These are phyloP conservation scores for Dillenia suffruticosa DNA, from an alignment of 164 flowering plant species.

Conservation along the genomic window DNA sequence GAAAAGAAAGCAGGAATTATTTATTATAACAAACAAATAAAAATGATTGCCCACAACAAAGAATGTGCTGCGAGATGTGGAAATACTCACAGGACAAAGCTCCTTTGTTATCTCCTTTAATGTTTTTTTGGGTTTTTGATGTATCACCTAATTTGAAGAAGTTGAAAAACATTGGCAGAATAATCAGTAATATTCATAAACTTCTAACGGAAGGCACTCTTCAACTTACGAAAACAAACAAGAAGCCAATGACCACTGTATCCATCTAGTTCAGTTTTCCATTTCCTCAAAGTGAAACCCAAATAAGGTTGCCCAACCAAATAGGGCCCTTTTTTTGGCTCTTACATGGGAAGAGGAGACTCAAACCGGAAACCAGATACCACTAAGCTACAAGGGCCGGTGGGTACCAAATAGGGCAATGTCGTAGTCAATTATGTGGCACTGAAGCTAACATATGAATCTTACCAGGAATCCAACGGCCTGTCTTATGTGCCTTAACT, in stretches of 20 bases:
- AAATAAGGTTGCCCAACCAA: too few species aligned
- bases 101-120: slow-evolving; percentile 86
- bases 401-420: too few species aligned
- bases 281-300: too few species aligned
- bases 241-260: too few species aligned
- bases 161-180: background rate
- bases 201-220: too few species aligned
- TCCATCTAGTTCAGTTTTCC: too few species aligned
- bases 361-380: too few species aligned
- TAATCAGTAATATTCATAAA: background rate
- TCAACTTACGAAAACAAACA: too few species aligned
- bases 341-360: too few species aligned
- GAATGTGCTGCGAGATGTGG: background rate
- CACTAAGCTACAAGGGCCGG: too few species aligned
- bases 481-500: slow-evolving; percentile 91
- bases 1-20: slow-evolving; percentile 13
- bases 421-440: too few species aligned
- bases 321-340: too few species aligned
- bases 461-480: slow-evolving; percentile 96
- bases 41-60: background rate
- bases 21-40: slow-evolving; percentile 1
- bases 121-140: slow-evolving; percentile 92
- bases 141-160: slow-evolving; percentile 66
- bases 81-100: slow-evolving; percentile 77
- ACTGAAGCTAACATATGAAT: background rate